Conservation (phyloP, 371 early-diverging fungal genomes). For the Rhizopus delemar region DNA sequence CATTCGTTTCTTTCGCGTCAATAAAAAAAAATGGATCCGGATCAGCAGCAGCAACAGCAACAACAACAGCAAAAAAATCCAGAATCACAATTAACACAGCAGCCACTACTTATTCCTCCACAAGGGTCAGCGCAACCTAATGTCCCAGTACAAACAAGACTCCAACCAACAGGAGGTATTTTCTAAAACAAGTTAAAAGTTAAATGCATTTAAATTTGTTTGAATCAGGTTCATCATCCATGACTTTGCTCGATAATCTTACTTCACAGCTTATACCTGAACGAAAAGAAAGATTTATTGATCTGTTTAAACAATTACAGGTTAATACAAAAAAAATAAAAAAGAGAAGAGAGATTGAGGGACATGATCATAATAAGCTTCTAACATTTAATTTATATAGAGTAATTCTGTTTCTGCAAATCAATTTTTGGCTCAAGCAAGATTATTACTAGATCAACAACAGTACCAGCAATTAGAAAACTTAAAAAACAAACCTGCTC, state of each 20-base stretch:
- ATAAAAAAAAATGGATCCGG: not conserved
- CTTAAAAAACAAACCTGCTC: conserved; percentile 38
- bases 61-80: not conserved
- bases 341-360: not conserved
- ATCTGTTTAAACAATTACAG: conserved; percentile 41
- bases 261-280: conserved; percentile 43
- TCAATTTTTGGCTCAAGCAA: conserved; percentile 43
- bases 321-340: conserved; percentile 14
- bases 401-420: conserved; percentile 39
- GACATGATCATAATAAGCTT: no score
- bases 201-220: not conserved
- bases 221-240: conserved; percentile 11
- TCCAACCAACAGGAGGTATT: conserved; percentile 4
- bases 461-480: conserved; percentile 49
- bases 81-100: not conserved
- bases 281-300: conserved; percentile 39
- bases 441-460: conserved; percentile 39
- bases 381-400: conserved; percentile 7
- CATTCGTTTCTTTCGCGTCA: not conserved
- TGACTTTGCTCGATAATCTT: conserved; percentile 42
- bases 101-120: not conserved
- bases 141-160: not conserved
- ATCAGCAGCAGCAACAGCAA: not conserved
- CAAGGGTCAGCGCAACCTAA: not conserved
- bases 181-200: not conserved